Percentiles rank a stretch among this genome's conserved stretches.
phyloP scores from a whole-genome alignment of 805 yeast genomes.

The Schizosaccharomyces japonicus region DNA sequence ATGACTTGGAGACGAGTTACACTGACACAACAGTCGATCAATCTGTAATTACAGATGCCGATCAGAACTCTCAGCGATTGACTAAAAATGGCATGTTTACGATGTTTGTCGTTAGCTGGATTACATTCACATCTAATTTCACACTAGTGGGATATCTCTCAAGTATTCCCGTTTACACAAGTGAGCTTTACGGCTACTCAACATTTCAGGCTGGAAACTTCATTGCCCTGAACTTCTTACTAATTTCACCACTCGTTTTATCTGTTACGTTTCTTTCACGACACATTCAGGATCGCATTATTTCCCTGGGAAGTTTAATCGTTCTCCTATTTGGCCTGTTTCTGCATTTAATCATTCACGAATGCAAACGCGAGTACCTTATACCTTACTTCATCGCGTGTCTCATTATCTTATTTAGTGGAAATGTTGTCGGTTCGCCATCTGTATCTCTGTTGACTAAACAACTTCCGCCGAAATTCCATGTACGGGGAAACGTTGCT shows the following conservation, averaged over 20 bases:
- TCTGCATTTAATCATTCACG: not conserved
- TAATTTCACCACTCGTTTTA: not conserved
- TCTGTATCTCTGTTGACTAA: not conserved
- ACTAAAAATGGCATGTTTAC: not conserved
- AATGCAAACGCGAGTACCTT: not conserved
- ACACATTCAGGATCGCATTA: not conserved
- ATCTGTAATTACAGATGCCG: not conserved
- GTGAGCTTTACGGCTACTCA: not conserved
- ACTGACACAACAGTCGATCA: too few species aligned
- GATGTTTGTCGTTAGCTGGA: not conserved
- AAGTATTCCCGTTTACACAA: not conserved
- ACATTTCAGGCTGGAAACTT: not conserved
- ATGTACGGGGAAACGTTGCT: not conserved
- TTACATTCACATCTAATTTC: not conserved
- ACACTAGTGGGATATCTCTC: not conserved
- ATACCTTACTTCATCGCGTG: not conserved
- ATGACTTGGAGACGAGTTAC: too few species aligned
- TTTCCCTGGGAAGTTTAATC: not conserved
- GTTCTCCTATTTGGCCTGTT: not conserved
- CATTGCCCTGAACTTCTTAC: not conserved
- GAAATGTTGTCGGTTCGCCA: not conserved
- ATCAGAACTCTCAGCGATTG: not conserved
- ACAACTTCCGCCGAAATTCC: not conserved
- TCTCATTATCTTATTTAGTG: not conserved
- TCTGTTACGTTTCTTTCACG: not conserved